Base-by-base conservation (phyloP, 1,284 basidiomycete species). In the Rhodofomes roseus region DNA sequence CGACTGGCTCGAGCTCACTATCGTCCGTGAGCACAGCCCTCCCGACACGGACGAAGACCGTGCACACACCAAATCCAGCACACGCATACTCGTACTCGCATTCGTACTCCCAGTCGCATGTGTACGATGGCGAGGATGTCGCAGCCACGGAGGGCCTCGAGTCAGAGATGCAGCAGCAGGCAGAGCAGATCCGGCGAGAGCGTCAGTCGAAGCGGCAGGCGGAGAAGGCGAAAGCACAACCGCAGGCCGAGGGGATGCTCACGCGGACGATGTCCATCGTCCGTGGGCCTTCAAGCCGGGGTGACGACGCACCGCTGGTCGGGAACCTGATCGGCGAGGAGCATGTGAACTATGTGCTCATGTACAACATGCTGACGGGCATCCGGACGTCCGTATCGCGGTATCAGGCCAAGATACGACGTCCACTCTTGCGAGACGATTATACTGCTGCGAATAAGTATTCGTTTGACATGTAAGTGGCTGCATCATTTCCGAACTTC, bases 291-390 rank as follows among this genome's bases (percentile, higher is more conserved):
- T 69, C 71, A 55, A 63, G 61, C 48, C 39, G 68, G 60, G 66
- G 68, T 65, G 59, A 79, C 20, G 79, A 81, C 18, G 78, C 79
- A 57, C 90, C 91, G 12, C 77, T 97, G 12, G 93, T 98, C 0
- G 96, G 96, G 9, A 98, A 98, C 73, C 75, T 98, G 66, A 98
- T 99, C 63, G 93, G 93, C 40, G 96, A 98, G 73, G 96, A 89
- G 66, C 96, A 99, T 75, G 95, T 90, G 74, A 99, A 99, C 78
- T 99, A 98, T 69, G 93, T 98, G 61, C 79, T 99, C 70, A 98
- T 98, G 96, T 99, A 98, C 80, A 98, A 99, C 79, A 99, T 99
- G 96, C 82, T 99, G 68, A 99, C 96, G 3, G 96, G 96, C 5
- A 98, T 99, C 64, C 88, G 96, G 36, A 96, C 96, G 66, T 96